Percentiles rank a stretch among this genome's conserved stretches.
phyloP scores from a whole-genome alignment of 805 yeast species.

The Dipodascus geniculatus region DNA sequence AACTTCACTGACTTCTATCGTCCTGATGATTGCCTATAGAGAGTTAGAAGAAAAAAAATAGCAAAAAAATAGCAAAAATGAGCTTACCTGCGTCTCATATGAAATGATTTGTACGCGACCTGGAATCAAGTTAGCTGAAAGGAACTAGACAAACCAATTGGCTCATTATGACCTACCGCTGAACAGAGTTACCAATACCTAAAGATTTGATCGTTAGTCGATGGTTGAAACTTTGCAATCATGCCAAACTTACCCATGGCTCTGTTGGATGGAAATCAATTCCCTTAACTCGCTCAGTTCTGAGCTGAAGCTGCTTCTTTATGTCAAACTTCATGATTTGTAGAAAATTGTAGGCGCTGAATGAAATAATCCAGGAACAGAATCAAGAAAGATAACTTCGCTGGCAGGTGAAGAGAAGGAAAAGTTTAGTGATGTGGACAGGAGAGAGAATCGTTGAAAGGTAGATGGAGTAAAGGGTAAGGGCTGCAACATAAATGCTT shows the following conservation, averaged over 20 bases:
- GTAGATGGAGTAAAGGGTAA: not conserved
- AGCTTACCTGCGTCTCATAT: slow-evolving; percentile 55
- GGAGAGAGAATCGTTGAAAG: not conserved
- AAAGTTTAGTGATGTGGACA: not conserved
- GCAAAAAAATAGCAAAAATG: not conserved
- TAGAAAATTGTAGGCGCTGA: not conserved
- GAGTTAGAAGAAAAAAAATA: slow-evolving; percentile 7
- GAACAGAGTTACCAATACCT: slow-evolving; percentile 18
- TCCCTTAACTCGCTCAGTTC: slow-evolving; percentile 95
- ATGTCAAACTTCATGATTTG: slow-evolving; percentile 38
- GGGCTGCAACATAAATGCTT: not conserved
- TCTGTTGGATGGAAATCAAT: slow-evolving; percentile 96
- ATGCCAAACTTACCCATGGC: slow-evolving; percentile 64
- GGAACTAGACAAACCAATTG: not conserved
- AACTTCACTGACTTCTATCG: slow-evolving; percentile 88
- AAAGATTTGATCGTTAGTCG: slow-evolving; percentile 1
- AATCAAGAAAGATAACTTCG: not conserved
- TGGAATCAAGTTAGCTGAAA: not conserved
- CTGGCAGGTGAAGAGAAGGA: not conserved
- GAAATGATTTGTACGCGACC: slow-evolving; percentile 93
- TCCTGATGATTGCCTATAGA: slow-evolving; percentile 52
- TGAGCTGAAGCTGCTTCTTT: slow-evolving; percentile 71
- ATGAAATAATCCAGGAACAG: not conserved
- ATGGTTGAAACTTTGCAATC: not conserved
- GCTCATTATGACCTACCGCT: slow-evolving; percentile 12